Conservation (phyloP, 169 alveolate species). For the Plasmodium relictum region DNA sequence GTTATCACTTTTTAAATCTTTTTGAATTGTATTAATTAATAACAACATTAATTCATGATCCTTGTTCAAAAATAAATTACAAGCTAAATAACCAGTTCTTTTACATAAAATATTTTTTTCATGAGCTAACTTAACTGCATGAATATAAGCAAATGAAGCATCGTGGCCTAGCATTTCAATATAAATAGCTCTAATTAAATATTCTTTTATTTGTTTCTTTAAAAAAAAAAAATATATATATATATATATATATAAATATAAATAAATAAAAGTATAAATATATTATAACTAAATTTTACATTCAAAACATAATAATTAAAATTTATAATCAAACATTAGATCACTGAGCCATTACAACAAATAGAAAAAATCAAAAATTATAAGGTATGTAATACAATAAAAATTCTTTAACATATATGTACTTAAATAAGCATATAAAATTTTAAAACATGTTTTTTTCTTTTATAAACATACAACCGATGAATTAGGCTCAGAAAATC, state of each 20-base stretch:
- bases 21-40: slow-evolving; percentile 94
- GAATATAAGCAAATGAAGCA: slow-evolving; percentile 95
- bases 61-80: slow-evolving; percentile 91
- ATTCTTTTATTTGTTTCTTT: slow-evolving; percentile 88
- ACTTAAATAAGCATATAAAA: not conserved
- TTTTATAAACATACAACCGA: slow-evolving; percentile 85
- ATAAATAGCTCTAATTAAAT: slow-evolving; percentile 93
- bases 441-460: not conserved
- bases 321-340: not conserved
- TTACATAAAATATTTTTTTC: slow-evolving; percentile 91
- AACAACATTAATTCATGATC: slow-evolving; percentile 92
- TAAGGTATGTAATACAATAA: too few species aligned
- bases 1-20: slow-evolving; percentile 92
- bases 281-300: not conserved
- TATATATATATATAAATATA: not conserved
- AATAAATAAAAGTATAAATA: not conserved
- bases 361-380: not conserved
- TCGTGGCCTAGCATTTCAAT: slow-evolving; percentile 98
- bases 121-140: slow-evolving; percentile 94
- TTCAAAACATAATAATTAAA: too few species aligned
- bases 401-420: not conserved
- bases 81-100: slow-evolving; percentile 92
- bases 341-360: not conserved
- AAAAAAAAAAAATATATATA: not conserved
- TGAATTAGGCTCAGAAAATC: slow-evolving; percentile 86